These are phyloP conservation scores for Penicillium diatomitis DNA, from an alignment of 495 filamentous ascomycete genomes.

Conservation along the genomic window DNA sequence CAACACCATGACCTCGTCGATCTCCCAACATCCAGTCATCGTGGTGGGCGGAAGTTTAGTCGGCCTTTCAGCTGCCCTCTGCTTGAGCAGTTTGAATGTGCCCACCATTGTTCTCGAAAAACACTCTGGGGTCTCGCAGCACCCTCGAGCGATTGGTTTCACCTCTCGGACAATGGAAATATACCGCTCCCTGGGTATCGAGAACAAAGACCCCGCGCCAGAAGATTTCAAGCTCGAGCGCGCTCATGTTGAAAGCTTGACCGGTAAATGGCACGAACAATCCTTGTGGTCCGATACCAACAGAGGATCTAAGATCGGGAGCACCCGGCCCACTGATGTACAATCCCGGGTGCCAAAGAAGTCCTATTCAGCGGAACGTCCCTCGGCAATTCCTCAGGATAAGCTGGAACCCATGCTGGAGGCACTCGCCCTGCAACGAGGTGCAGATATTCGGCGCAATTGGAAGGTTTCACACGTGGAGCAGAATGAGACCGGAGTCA, in stretches of 20 bases:
- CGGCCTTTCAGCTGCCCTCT: constrained; percentile 24
- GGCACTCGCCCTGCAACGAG: constrained; percentile 16
- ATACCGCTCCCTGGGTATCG: constrained; percentile 18
- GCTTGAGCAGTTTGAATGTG: constrained; percentile 15
- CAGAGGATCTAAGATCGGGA: constrained; percentile 1
- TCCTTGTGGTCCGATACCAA: constrained; percentile 19
- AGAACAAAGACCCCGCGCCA: constrained; percentile 15
- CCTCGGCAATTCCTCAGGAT: constrained; percentile 21
- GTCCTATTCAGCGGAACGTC: constrained; percentile 11
- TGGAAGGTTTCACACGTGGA: constrained; percentile 7
- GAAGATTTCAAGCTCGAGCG: constrained; percentile 17
- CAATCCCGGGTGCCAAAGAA: constrained; percentile 3
- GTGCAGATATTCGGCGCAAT: constrained; percentile 21
- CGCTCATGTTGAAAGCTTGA: constrained; percentile 19
- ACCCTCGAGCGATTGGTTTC: constrained; percentile 27
- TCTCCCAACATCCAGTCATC: constrained; percentile 11
- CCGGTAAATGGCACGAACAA: constrained; percentile 17
- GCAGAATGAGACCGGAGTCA: constrained; percentile 14
- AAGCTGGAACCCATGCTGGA: constrained; percentile 20
- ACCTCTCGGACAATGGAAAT: constrained; percentile 29
- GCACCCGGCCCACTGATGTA: neutral
- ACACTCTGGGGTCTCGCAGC: constrained; percentile 15
- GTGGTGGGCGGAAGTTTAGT: constrained; percentile 25
- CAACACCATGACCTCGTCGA: neutral
- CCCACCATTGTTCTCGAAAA: constrained; percentile 24